Conservation (phyloP, 1,139 yeast genomes). For the Geotrichum histeridarum region DNA sequence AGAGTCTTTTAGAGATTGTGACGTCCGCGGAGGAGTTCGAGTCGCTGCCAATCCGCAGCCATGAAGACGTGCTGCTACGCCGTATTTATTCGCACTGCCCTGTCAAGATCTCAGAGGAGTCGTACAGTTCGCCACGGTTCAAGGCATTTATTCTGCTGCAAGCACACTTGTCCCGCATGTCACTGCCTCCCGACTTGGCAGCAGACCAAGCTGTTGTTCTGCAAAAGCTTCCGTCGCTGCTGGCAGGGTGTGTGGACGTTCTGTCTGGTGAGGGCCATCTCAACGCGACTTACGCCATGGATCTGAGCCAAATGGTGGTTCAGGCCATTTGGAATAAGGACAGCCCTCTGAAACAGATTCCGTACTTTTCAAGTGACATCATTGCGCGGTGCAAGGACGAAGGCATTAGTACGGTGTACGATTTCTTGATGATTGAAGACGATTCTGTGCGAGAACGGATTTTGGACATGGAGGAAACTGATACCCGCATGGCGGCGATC, state of each 20-base stretch:
- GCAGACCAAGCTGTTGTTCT: slow-evolving; percentile 55
- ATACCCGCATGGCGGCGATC: slow-evolving; percentile 51
- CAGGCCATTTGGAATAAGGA: slow-evolving; percentile 87
- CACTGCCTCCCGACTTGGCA: slow-evolving; percentile 54
- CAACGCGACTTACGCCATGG: slow-evolving; percentile 80
- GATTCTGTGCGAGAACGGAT: slow-evolving; percentile 68
- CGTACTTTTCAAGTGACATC: slow-evolving; percentile 54
- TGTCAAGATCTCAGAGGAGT: slow-evolving; percentile 43
- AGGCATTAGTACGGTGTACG: slow-evolving; percentile 69
- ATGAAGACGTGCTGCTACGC: slow-evolving; percentile 49
- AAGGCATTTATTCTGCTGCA: slow-evolving; percentile 75
- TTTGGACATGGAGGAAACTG: slow-evolving; percentile 45
- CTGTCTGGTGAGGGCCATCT: slow-evolving; percentile 75
- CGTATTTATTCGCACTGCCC: slow-evolving; percentile 60
- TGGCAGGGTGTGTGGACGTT: slow-evolving; percentile 68
- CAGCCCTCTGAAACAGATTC: slow-evolving; percentile 75
- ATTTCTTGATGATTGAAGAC: slow-evolving; percentile 75
- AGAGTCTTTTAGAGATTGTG: slow-evolving; percentile 60
- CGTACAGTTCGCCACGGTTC: slow-evolving; percentile 52
- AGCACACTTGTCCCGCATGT: slow-evolving; percentile 69
- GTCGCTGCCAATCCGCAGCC: slow-evolving; percentile 52
- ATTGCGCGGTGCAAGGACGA: slow-evolving; percentile 53
- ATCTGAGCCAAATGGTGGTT: slow-evolving; percentile 78
- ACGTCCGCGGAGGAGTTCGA: slow-evolving; percentile 70
- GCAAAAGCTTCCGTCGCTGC: slow-evolving; percentile 45